A percentile compares a stretch with the other conserved stretches of the same genome.
Evolutionary conservation across 768 basidiomycete genomes (phyloP).

Genomic region (Psilocybe cyanescens): DNA sequence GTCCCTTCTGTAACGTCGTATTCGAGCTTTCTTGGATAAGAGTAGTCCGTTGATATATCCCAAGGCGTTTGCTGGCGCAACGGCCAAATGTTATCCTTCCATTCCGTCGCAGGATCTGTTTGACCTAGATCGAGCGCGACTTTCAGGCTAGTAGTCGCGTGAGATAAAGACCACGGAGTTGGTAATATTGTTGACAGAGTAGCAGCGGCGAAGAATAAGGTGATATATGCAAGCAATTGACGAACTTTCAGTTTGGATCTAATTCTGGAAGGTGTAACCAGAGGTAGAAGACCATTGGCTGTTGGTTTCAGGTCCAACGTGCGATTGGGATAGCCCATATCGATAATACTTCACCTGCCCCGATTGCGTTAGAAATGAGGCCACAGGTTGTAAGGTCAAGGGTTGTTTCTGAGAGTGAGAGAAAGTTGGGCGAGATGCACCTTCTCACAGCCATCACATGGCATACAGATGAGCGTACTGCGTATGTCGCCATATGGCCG

Average conservation of each 20-base stretch:
- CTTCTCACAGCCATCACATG: not conserved
- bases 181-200: slow-evolving; percentile 38
- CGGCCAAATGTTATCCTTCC: slow-evolving; percentile 63
- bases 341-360: too few species aligned
- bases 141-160: slow-evolving; percentile 18
- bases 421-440: not conserved
- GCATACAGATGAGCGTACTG: not conserved
- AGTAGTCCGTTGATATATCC: slow-evolving; percentile 80
- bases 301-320: not conserved
- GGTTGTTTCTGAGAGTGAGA: not conserved
- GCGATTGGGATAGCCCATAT: too few species aligned
- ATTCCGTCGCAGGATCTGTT: slow-evolving; percentile 39
- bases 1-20: slow-evolving; percentile 78
- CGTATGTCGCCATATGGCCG: not conserved
- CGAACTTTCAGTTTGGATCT: slow-evolving; percentile 4
- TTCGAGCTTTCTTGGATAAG: slow-evolving; percentile 64
- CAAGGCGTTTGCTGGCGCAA: slow-evolving; percentile 61
- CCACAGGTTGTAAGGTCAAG: too few species aligned
- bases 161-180: slow-evolving; percentile 35
- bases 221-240: slow-evolving; percentile 22
- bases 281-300: not conserved
- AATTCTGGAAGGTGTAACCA: slow-evolving; percentile 1
- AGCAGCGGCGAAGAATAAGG: slow-evolving; percentile 33
- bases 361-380: too few species aligned
- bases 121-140: slow-evolving; percentile 19